Percentiles rank a stretch among this genome's conserved stretches.
Conservation (phyloP, 441 rosid species). For the Adansonia madagascariensis region DNA sequence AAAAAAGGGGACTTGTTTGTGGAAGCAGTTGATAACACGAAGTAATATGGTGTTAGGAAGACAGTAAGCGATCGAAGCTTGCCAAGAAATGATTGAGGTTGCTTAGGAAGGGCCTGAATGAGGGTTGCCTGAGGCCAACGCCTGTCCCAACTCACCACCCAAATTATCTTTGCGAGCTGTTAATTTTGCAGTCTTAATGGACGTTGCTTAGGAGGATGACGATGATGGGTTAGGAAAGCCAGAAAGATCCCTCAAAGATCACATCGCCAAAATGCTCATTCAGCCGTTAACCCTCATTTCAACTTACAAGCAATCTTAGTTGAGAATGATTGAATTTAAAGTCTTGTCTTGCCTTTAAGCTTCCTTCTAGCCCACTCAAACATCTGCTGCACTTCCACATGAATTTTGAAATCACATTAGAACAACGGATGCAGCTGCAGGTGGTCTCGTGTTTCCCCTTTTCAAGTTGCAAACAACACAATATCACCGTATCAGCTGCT, state of each 20-base stretch:
- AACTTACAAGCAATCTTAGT: too few species aligned
- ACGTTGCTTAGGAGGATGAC: neutral
- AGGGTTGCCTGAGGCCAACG: neutral
- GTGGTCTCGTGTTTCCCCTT: too few species aligned
- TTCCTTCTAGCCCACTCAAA: too few species aligned
- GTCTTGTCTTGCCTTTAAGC: too few species aligned
- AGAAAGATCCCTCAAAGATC: neutral
- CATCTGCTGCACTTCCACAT: too few species aligned
- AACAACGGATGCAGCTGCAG: too few species aligned
- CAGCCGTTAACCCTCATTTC: neutral
- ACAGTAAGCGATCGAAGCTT: neutral
- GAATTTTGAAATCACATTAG: too few species aligned
- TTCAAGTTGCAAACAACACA: too few species aligned
- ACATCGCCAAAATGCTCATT: neutral
- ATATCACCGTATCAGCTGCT: too few species aligned
- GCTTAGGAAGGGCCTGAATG: slow-evolving; percentile 11
- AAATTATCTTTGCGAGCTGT: neutral
- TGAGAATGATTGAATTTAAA: too few species aligned
- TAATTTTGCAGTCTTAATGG: neutral
- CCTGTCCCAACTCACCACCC: neutral
- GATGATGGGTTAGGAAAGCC: neutral
- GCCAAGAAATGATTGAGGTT: neutral
- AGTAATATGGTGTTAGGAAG: neutral
- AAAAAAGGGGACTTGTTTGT: neutral
- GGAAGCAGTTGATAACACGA: neutral